These are phyloP conservation scores for Leucosporidium creatinivorum DNA, from an alignment of 768 basidiomycete species.

Conservation along the genomic window DNA sequence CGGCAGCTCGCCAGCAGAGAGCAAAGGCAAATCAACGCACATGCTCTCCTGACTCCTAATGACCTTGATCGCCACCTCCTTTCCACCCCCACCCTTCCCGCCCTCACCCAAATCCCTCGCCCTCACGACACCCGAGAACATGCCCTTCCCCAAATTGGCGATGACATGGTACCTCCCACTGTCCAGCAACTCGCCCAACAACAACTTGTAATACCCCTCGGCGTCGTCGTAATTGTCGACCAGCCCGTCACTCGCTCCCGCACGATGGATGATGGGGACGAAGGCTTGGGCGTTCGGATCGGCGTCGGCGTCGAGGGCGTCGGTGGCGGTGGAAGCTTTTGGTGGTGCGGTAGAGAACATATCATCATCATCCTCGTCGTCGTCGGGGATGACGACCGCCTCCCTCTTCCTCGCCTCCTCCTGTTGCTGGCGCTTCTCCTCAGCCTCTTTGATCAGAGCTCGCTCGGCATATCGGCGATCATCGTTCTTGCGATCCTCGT, in stretches of 20 bases:
- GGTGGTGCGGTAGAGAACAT: conserved; percentile 63
- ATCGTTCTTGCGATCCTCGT: conserved; percentile 73
- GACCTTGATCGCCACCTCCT: conserved; percentile 95
- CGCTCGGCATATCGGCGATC: conserved; percentile 56
- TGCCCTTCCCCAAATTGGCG: conserved; percentile 91
- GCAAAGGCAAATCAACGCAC: conserved; percentile 48
- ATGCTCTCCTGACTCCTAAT: conserved; percentile 92
- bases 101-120: conserved; percentile 53
- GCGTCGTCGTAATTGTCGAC: conserved; percentile 80
- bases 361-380: conserved; percentile 84
- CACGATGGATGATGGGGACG: conserved; percentile 13
- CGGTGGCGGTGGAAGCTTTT: conserved; percentile 43
- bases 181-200: conserved; percentile 89
- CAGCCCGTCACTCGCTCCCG: conserved; percentile 55
- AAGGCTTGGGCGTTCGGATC: conserved; percentile 29
- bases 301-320: conserved; percentile 43
- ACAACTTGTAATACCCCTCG: conserved; percentile 92
- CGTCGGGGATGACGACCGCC: conserved; percentile 66
- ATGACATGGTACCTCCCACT: conserved; percentile 89
- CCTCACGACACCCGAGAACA: conserved; percentile 95
- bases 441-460: conserved; percentile 34
- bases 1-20: background rate
- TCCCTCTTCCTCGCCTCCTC: conserved; percentile 46
- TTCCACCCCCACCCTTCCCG: conserved; percentile 52
- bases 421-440: conserved; percentile 42